These are phyloP conservation scores for Cochlearia excelsa DNA, from an alignment of 345 rosid species.

Conservation along the genomic window DNA sequence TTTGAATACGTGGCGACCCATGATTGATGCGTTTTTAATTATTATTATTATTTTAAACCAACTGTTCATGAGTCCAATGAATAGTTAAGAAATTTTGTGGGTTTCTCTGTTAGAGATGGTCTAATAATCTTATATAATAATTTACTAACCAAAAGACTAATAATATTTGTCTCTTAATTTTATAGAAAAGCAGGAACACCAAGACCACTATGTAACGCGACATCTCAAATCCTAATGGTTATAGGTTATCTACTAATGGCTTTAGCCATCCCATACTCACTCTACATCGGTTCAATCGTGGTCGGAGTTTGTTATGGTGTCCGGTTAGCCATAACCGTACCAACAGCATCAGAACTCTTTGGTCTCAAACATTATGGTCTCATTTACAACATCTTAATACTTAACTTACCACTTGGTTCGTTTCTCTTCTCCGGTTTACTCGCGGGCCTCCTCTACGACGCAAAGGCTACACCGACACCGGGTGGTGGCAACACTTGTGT, in stretches of 20 bases:
- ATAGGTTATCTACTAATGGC: conserved; percentile 80
- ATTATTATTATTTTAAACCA: too few relatives aligned
- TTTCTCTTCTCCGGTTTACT: conserved; percentile 90
- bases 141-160: background rate
- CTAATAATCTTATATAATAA: too few relatives aligned
- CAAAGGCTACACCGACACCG: conserved; percentile 67
- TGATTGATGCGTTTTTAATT: too few relatives aligned
- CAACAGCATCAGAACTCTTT: conserved; percentile 87
- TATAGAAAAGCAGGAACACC: conserved; percentile 81
- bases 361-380: conserved; percentile 91
- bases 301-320: conserved; percentile 92
- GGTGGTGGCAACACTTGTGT: conserved; percentile 86
- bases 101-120: too few relatives aligned
- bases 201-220: conserved; percentile 94
- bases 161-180: too few relatives aligned
- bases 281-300: conserved; percentile 76
- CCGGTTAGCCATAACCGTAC: conserved; percentile 84
- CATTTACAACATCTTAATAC: conserved; percentile 55
- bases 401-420: conserved; percentile 50
- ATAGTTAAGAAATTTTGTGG: too few relatives aligned
- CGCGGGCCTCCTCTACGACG: conserved; percentile 76
- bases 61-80: too few relatives aligned
- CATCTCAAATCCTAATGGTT: conserved; percentile 83
- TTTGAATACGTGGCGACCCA: too few relatives aligned
- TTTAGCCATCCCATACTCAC: conserved; percentile 67